Conservation (phyloP, 208 protist genomes). For the Trypanosomatidae sp. region DNA sequence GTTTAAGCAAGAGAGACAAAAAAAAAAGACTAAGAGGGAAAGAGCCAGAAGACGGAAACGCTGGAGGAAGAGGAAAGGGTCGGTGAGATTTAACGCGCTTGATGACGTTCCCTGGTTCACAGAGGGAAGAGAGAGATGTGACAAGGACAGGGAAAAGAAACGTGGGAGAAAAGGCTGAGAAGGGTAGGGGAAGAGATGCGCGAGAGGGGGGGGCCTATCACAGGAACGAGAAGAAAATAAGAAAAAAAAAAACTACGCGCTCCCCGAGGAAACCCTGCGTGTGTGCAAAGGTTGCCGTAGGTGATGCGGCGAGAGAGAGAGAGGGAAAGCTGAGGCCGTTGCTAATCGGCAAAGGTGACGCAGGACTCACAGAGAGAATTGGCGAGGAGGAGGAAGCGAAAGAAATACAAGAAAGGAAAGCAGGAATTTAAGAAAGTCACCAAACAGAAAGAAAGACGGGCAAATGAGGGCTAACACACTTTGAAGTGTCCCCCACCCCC, state of each 20-base stretch:
- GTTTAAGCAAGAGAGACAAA: not conserved
- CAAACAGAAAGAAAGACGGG: not conserved
- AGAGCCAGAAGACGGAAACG: not conserved
- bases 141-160: slow-evolving; percentile 3
- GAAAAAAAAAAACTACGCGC: too few species aligned
- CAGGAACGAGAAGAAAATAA: not conserved
- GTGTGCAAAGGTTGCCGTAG: not conserved
- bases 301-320: not conserved
- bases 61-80: not conserved
- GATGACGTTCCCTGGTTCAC: not conserved
- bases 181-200: not conserved
- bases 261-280: not conserved
- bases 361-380: not conserved
- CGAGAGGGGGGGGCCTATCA: not conserved
- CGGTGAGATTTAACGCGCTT: not conserved
- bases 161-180: not conserved
- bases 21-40: not conserved
- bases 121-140: not conserved
- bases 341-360: not conserved
- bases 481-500: not conserved
- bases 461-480: not conserved
- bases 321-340: not conserved
- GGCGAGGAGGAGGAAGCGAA: not conserved
- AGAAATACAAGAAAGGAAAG: not conserved
- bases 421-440: not conserved